Conservation (phyloP, 257 asterid species). For the Solanum virginianum region DNA sequence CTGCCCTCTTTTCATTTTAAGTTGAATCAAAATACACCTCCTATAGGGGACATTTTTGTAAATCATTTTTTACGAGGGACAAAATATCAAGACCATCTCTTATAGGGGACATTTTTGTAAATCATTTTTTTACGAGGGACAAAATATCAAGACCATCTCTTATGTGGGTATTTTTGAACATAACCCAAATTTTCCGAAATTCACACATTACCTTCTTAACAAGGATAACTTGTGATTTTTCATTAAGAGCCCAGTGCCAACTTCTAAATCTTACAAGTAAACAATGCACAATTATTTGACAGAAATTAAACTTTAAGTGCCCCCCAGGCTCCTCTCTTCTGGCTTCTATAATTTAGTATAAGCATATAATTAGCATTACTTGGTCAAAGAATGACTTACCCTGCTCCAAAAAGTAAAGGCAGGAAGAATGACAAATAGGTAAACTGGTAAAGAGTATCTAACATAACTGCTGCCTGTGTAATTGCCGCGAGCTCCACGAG, state of each 20-base stretch:
- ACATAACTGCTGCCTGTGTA: slow-evolving; percentile 45
- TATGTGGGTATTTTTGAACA: too few relatives aligned
- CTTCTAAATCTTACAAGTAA: background rate
- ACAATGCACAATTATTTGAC: background rate
- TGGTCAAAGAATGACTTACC: background rate
- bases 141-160: too few relatives aligned
- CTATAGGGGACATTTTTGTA: too few relatives aligned
- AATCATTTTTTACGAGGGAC: too few relatives aligned
- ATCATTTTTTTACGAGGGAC: too few relatives aligned
- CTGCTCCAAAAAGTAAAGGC: background rate
- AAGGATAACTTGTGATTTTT: background rate
- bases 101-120: too few relatives aligned
- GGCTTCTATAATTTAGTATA: background rate
- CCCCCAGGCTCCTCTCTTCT: background rate
- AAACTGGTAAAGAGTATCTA: background rate
- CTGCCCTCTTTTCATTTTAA: too few relatives aligned
- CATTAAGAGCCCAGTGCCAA: background rate
- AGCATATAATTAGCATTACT: background rate
- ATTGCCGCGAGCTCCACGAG: slow-evolving; percentile 81
- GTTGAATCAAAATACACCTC: too few relatives aligned
- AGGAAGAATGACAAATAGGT: background rate
- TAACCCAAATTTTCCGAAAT: background rate
- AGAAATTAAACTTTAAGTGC: background rate
- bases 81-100: too few relatives aligned
- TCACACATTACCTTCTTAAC: background rate